A percentile compares a stretch with the other conserved stretches of the same genome.
Evolutionary conservation across 805 yeast genomes (phyloP).

Genomic region (Starmerella geochares): DNA sequence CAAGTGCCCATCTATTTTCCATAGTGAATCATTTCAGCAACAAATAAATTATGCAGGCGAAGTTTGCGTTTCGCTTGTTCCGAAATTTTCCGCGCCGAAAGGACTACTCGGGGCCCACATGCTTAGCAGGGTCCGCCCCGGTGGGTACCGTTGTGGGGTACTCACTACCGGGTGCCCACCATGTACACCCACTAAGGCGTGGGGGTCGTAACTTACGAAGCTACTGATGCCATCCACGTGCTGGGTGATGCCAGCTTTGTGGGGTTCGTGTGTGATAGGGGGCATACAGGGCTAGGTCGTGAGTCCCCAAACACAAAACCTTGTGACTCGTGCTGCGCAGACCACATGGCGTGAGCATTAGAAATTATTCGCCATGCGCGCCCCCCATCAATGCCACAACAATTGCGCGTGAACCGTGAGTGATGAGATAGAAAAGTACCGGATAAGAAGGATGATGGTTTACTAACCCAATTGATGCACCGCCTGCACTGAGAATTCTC

Average conservation of each 20-base stretch:
- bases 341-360: constrained; percentile 4
- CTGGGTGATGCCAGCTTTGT: neutral
- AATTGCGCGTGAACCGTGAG: neutral
- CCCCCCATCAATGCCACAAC: neutral
- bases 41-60: too few species aligned
- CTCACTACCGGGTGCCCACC: neutral
- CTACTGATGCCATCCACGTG: neutral
- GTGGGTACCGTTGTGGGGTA: neutral
- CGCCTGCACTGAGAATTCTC: neutral
- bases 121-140: neutral
- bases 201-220: neutral
- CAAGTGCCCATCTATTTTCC: neutral
- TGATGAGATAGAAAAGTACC: too few species aligned
- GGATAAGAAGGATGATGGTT: too few species aligned
- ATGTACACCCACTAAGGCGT: neutral
- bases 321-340: constrained; percentile 1
- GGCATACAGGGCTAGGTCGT: neutral
- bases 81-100: neutral
- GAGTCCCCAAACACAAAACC: neutral
- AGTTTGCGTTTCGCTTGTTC: neutral
- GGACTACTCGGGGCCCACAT: neutral
- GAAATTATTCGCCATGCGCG: constrained; percentile 1
- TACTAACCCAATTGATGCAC: neutral
- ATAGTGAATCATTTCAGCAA: too few species aligned
- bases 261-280: constrained; percentile 1